Evolutionary conservation across 352 stramenopile species (phyloP), one percentile per base, ranked within the genome.

Genomic region (Pythium sukuiense): DNA sequence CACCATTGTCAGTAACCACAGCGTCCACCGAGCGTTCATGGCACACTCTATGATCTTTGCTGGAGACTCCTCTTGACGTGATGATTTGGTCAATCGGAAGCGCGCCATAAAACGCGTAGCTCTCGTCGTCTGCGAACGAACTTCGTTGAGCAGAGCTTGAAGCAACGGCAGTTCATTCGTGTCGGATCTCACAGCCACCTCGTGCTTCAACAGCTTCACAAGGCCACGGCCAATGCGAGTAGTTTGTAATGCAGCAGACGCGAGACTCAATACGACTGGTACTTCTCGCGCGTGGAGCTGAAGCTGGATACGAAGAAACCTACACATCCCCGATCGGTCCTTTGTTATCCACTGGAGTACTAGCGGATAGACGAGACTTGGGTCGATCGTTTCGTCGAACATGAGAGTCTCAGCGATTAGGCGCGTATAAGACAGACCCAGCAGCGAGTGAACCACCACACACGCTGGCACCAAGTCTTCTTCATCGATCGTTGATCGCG

Each of bases 391-490:
- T 2, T 27, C 11, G 33, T n/a, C 41, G 37, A 71, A 68, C 20
- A 65, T 26, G 14, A 67, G 4, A 2, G 60, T 29, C 26, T 68
- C 46, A 0, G 20, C 13, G 6, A 65, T 33, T 5, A 65, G n/a
- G 16, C 66, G 66, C 11, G 55, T 52, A 24, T 68, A 68, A 7
- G 46, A 50, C 6, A 65, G 27, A 39, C 49, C 62, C 2, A 68
- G 37, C 8, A 65, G 16, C 2, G 66, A 63, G 32, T 65, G 52
- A 12, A 11, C 30, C 0, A 72, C 16, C 8, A 72, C 11, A 6
- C 33, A 61, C 18, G 55, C 66, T 11, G 66, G 66, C 12, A 65
- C 18, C 27, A 65, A 30, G 49, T 72, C 66, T 20, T 72, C 60
- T 11, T 64, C 54, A 16, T 20, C 8, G 8, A 26, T 30, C 2